Evolutionary conservation across 768 basidiomycete species (phyloP), one percentile per base, ranked within the genome.

Genomic region (Termitomyces eurrhizus): DNA sequence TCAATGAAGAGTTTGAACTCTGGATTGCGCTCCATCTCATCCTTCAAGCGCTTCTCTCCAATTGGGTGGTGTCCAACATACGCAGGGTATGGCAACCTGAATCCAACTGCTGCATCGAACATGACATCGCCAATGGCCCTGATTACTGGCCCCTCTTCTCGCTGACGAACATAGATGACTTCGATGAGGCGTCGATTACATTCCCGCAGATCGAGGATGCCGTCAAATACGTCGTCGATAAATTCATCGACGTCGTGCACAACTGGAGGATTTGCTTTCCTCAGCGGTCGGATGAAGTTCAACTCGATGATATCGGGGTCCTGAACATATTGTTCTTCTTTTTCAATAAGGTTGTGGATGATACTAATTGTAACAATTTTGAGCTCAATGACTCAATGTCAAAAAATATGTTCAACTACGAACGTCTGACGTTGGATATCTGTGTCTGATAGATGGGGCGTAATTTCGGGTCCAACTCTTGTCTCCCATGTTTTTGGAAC

Each of bases 111-210:
- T 7, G 90, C 89, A 32, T 88, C 84, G 42, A 97, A 77, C 70
- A 96, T 93, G 51, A 97, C 84, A 68, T 96, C 94, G 0, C 96
- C 95, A 26, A 98, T 90, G 45, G 83, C 81, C 62, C 86, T 82
- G 39, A 98, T 92, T 56, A 97, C 82, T 0, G 90, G 89, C 0
- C 82, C 83, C 62, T 95, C 89, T 69, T 97, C 94, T 63, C 75
- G 88, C 69, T 98, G 93, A 35, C 94, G 85, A 45, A 93, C 88
- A 65, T 88, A 86, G 75, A 98, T 83, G 4, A 90, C 84, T 67
- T 95, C 92, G 16, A 98, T 80, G n/a, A 97, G 78, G 12, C 86
- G 81, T 35, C 86, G 81, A 67, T 90, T 93, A 68, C 90, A 89
- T 69, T 91, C 89, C 18, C 92, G 83, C n/a, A 98, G 77, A 62